Conservation (phyloP, 192 early-diverging fungal genomes). For the Backusella luteola region DNA sequence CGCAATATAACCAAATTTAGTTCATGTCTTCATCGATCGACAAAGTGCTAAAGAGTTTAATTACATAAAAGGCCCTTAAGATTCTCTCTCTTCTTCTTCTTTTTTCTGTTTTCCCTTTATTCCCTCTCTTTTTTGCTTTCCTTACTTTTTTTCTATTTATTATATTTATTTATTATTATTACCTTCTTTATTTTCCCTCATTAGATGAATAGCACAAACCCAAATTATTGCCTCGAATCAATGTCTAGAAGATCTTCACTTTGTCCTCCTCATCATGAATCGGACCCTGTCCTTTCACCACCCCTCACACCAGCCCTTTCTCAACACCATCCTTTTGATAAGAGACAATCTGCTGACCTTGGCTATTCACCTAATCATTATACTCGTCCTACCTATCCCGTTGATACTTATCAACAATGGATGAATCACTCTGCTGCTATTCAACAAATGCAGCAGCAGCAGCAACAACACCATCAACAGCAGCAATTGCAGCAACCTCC, state of each 20-base stretch:
- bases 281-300: slow-evolving; percentile 25
- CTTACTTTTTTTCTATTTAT: neutral
- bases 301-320: slow-evolving; percentile 30
- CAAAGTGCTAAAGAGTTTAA: slow-evolving; percentile 13
- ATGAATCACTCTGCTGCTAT: slow-evolving; percentile 16
- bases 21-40: slow-evolving; percentile 19
- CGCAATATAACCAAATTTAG: slow-evolving; percentile 26
- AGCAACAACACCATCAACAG: neutral
- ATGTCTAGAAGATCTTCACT: slow-evolving; percentile 16
- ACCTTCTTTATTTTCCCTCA: neutral
- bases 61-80: slow-evolving; percentile 11
- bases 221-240: slow-evolving; percentile 18
- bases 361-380: slow-evolving; percentile 9
- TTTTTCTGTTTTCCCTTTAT: neutral
- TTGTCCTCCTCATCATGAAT: slow-evolving; percentile 16
- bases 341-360: slow-evolving; percentile 13
- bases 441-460: slow-evolving; percentile 11
- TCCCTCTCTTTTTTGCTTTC: neutral
- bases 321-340: slow-evolving; percentile 22
- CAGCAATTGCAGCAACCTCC: neutral
- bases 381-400: neutral
- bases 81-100: neutral
- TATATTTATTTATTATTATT: slow-evolving; percentile 1
- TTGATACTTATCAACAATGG: slow-evolving; percentile 18
- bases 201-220: slow-evolving; percentile 3